Evolutionary conservation across 2,329 filamentous ascomycete species (phyloP).

Genomic region (Neurospora crassa): DNA sequence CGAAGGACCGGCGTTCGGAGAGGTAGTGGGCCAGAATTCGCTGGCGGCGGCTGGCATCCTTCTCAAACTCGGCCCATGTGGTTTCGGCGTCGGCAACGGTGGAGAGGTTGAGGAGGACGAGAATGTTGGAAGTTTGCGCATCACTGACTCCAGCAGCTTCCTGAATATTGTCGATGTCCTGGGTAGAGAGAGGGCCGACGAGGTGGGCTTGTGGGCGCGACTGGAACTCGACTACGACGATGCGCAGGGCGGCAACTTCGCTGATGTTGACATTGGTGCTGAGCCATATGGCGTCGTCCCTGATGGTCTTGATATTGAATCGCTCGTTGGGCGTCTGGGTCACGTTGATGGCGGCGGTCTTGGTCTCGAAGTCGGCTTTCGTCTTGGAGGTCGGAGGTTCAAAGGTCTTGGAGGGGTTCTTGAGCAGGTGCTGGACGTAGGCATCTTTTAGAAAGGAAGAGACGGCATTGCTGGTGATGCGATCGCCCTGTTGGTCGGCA

Average conservation of each 20-base stretch:
- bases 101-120: conserved; percentile 40
- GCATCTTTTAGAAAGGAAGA: conserved; percentile 62
- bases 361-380: conserved; percentile 68
- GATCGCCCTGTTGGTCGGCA: conserved; percentile 46
- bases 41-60: conserved; percentile 49
- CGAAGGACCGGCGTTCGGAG: conserved; percentile 58
- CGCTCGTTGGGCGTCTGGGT: conserved; percentile 56
- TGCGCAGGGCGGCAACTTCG: conserved; percentile 70
- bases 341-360: conserved; percentile 78
- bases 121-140: conserved; percentile 45
- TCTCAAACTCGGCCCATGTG: conserved; percentile 51
- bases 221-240: conserved; percentile 78
- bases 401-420: conserved; percentile 60
- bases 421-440: conserved; percentile 58
- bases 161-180: conserved; percentile 67
- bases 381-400: conserved; percentile 49
- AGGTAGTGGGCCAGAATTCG: conserved; percentile 66
- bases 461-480: conserved; percentile 44
- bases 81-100: conserved; percentile 42
- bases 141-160: conserved; percentile 61
- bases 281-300: conserved; percentile 78
- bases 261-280: conserved; percentile 70
- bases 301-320: conserved; percentile 70
- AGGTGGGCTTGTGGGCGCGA: conserved; percentile 65
- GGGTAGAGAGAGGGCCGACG: conserved; percentile 60